Base-by-base conservation (phyloP, 345 rosid species). In the Stellera chamaejasme region DNA sequence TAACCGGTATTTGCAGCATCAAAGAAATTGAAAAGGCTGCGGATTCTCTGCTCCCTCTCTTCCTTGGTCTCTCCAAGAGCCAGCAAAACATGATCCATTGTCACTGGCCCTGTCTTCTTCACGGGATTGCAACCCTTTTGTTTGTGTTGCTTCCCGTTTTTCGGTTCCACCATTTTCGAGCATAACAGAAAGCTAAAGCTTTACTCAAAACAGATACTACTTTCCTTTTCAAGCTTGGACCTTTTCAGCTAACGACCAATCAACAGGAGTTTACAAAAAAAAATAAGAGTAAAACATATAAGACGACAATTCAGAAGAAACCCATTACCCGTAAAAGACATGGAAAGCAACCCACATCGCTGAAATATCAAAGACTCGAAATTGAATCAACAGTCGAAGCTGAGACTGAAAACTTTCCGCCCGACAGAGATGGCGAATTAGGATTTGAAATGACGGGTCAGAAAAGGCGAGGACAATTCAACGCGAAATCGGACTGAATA, bases 41-140 rank as follows among this genome's bases (percentile, higher is more conserved):
- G 63, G 48, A 85, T 72, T 39, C 93, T 71, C 16, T 65, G 52
- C 44, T 82, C 93, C 44, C 93, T 68, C 53, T 76, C 88, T 13
- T 85, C 84, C 58, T 66, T 78, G 10, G 81, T 85, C 70, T 85
- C 93, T 25, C 82, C 64, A 54, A 78, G 79, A 15, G 93, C 88
- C 44, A 85, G 48, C 11, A 85, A 64, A 10, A 85, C 93, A 45
- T 85, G 93, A 47, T 85, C 88, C 79, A 85, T 76, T 1, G 82
- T 70, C 48, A 76, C 76, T 11, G 80, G 72, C 58, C 77, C 83
- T 41, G 81, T 8, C 61, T 72, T 72, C 67, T 70, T 80, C 27
- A 75, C 71, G 62, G 77, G 80, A 66, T 74, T 77, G 69, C 68
- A 56, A 14, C 77, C 64, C 23, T 39, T 45, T 13, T 15, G 36